phyloP scores from a whole-genome alignment of 345 rosid genomes.

The Boechera divaricarpa region DNA sequence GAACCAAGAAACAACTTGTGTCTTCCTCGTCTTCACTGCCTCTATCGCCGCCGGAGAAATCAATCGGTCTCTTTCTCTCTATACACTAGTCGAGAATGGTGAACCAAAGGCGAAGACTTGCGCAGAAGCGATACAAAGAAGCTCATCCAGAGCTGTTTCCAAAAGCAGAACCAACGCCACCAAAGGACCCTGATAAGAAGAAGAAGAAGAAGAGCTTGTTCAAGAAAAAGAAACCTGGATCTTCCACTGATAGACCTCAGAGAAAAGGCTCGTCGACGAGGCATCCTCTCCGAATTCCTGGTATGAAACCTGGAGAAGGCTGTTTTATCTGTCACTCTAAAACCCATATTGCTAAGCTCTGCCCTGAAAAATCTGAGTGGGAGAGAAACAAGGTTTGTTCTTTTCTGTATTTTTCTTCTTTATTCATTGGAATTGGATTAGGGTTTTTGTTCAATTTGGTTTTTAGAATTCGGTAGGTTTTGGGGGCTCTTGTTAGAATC shows the following conservation, averaged over 20 bases:
- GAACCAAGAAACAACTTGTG: not conserved
- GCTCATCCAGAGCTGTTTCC: slow-evolving; percentile 73
- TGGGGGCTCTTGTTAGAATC: slow-evolving; percentile 10
- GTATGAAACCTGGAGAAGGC: slow-evolving; percentile 93
- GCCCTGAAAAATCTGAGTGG: slow-evolving; percentile 88
- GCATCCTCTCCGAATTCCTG: slow-evolving; percentile 90
- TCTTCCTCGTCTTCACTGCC: slow-evolving; percentile 9
- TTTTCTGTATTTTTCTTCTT: not conserved
- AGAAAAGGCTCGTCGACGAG: slow-evolving; percentile 52
- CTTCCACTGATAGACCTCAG: slow-evolving; percentile 43
- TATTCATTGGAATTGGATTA: not conserved
- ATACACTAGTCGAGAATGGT: slow-evolving; percentile 50
- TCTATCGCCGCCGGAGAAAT: slow-evolving; percentile 33
- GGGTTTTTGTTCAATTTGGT: slow-evolving; percentile 1
- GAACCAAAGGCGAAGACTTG: slow-evolving; percentile 77
- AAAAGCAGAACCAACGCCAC: slow-evolving; percentile 69
- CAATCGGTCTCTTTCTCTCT: not conserved
- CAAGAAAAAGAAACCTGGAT: slow-evolving; percentile 61
- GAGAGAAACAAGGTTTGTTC: slow-evolving; percentile 78
- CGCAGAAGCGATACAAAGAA: slow-evolving; percentile 70
- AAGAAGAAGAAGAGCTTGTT: slow-evolving; percentile 62
- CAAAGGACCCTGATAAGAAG: slow-evolving; percentile 67
- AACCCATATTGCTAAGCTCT: slow-evolving; percentile 84
- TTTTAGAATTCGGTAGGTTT: slow-evolving; percentile 1
- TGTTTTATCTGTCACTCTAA: slow-evolving; percentile 81